Base-by-base conservation (phyloP, 2,329 filamentous ascomycete genomes). In the Phaeosphaeria sp. region DNA sequence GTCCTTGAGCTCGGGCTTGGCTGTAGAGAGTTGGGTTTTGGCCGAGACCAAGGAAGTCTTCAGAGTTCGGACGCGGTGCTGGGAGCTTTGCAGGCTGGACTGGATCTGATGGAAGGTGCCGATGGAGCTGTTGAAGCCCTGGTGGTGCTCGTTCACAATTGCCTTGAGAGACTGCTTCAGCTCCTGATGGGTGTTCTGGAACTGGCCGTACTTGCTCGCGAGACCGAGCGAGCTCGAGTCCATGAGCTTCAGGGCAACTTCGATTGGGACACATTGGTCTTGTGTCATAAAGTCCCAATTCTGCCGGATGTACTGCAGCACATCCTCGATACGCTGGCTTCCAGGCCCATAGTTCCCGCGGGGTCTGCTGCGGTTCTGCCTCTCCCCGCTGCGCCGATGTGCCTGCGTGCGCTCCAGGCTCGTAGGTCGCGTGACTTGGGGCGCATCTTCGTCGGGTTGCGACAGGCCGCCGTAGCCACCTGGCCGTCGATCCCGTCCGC, bases 21-120 rank as follows among this genome's bases (percentile, higher is more conserved):
- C 93, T 2, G 89, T 88, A 60, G 92, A 90, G 47, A 99, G 86
- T 66, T 90, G 93, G 4, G 86, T 83, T 77, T 96, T 96, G 45
- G 94, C 90, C 53, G 88, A 86, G 15, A 89, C 85, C 56, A 99
- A 82, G n/a, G 92, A 92, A 56, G 93, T 88, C 76, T 94, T 95
- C 61, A 99, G 82, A 13, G 84, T 82, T 57, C 94, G 88, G 53
- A 99, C 92, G 59, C 92, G 88, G 70, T 89, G 89, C 78, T 99
- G 95, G 17, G 93, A 97, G 50, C 87, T 84, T 69, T 94, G 91
- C 64, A 99, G 95, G 78, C 92, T 97, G 51, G 89, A 88, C 77
- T 99, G 95, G 60, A 99, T 99, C 78, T 96, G 97, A 82, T 99
- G 96, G 74, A 98, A 99, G 20, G 94, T 98, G 77, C 94, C 95